Evolutionary conservation across 2,329 filamentous ascomycete species (phyloP), one percentile per base, ranked within the genome.

Genomic region (Colletotrichum scovillei): DNA sequence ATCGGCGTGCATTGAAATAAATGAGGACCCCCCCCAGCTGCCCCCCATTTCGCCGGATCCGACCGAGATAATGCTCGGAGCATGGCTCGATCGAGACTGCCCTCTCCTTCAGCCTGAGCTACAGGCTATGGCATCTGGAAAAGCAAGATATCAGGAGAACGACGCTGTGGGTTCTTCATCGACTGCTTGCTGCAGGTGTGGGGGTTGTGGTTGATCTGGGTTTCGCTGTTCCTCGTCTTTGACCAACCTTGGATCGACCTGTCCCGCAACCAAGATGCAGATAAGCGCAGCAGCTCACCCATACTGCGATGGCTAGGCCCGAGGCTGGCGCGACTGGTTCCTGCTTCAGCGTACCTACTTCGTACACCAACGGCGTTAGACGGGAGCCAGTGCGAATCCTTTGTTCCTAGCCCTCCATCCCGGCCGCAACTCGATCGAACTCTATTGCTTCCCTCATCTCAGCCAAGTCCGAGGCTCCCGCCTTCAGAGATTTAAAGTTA

Each of bases 381-480:
- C 9, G 42, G 35, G 22, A 30, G 63, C 57, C 42, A 3, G 58
- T 42, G 57, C 38, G 30, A 72, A 16, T 49, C 22, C 63, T 55
- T 63, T 68, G 60, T 55, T 53, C 38, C 52, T 14, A 24, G 30
- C 52, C 35, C 35, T 28, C 65, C 58, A 30, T 30, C 58, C 19
- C 24, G 42, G 42, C 53, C 42, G 58, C 65, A 46, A 63, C 42
- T 55, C 65, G 65, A 59, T 69, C 58, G 30, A 69, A 69, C 58
- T 69, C 57, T 52, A 42, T 53, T 24, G 53, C 24, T 26, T 46
- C 32, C 24, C 16, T 59, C 69, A 65, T 62, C 64, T 38, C 42
- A 56, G 49, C 57, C 49, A 32, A 38, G 65, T 72, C 65, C 65
- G 42, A 42, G 57, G 65, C 68, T 71, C 63, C 68, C 68, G 68